Conservation (phyloP, 1,139 yeast species). For the Taphrina confusa region DNA sequence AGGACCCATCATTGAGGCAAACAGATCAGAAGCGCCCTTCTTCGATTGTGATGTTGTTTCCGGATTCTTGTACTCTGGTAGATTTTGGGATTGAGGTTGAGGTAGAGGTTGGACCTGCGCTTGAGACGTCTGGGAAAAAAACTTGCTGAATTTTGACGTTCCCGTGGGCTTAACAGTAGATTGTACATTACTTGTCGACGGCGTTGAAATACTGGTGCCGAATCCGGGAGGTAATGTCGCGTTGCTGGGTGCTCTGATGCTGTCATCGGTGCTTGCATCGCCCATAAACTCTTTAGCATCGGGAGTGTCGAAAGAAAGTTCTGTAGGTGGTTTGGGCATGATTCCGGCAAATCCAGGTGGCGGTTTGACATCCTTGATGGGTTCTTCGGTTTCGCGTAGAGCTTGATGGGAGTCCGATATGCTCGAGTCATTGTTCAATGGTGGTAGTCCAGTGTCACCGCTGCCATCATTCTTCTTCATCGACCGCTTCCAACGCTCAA, state of each 20-base stretch:
- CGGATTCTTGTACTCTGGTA: not conserved
- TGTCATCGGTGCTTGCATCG: not conserved
- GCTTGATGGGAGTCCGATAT: not conserved
- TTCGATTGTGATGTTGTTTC: not conserved
- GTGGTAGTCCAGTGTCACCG: slow-evolving; percentile 15
- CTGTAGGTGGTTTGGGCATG: not conserved
- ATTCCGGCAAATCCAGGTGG: slow-evolving; percentile 15
- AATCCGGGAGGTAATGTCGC: not conserved
- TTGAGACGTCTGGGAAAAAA: slow-evolving; percentile 7
- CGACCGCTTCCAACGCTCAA: slow-evolving; percentile 30
- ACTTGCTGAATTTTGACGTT: slow-evolving; percentile 27
- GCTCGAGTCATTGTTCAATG: not conserved
- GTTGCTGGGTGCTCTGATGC: not conserved
- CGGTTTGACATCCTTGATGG: slow-evolving; percentile 9
- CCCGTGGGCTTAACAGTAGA: not conserved
- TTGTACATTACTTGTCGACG: not conserved
- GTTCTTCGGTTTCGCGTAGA: not conserved
- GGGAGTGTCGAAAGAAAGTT: not conserved
- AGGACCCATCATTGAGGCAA: not conserved
- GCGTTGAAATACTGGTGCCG: not conserved
- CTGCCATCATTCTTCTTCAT: slow-evolving; percentile 30
- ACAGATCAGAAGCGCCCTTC: not conserved
- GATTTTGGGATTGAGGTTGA: no score
- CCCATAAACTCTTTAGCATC: not conserved
- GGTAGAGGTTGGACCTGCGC: not conserved